A percentile compares a stretch with the other conserved stretches of the same genome.
Conservation (phyloP, 768 basidiomycete species). For the Pholiota conissans region DNA sequence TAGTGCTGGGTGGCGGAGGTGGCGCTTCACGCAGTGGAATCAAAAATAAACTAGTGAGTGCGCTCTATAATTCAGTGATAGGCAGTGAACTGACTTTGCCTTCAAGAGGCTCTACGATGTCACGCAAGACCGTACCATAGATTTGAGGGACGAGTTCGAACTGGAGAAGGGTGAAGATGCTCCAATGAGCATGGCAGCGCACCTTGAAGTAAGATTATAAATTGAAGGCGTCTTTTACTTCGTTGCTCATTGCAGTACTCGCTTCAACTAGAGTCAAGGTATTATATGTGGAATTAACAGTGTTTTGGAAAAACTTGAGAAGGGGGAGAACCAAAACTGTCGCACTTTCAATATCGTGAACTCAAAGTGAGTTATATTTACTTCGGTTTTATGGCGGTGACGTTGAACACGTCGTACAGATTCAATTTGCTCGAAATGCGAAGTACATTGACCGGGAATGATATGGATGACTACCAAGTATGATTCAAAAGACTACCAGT, state of each 20-base stretch:
- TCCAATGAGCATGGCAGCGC: slow-evolving; percentile 91
- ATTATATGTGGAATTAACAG: slow-evolving; percentile 91
- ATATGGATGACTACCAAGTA: slow-evolving; percentile 85
- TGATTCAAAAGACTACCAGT: slow-evolving; percentile 15
- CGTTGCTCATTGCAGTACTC: slow-evolving; percentile 4
- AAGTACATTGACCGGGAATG: slow-evolving; percentile 61
- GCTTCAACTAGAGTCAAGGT: slow-evolving; percentile 37
- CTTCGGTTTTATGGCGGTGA: background rate
- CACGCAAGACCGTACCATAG: slow-evolving; percentile 48
- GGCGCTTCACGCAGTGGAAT: slow-evolving; percentile 87
- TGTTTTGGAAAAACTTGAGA: slow-evolving; percentile 55
- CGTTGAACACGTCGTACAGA: slow-evolving; percentile 34
- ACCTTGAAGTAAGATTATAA: slow-evolving; percentile 48
- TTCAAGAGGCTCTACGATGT: slow-evolving; percentile 70
- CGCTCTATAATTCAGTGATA: background rate
- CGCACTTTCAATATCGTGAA: slow-evolving; percentile 64
- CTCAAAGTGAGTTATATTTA: slow-evolving; percentile 49
- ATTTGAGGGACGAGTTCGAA: slow-evolving; percentile 66
- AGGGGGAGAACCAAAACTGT: slow-evolving; percentile 82
- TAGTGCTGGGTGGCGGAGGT: slow-evolving; percentile 89
- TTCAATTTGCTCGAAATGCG: slow-evolving; percentile 49
- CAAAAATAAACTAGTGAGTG: slow-evolving; percentile 87
- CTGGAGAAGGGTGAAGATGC: slow-evolving; percentile 85
- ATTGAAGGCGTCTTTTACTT: slow-evolving; percentile 2
- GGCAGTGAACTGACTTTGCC: background rate